A percentile compares a stretch with the other conserved stretches of the same genome.
These are phyloP conservation scores for Spiromastix sp. DNA, from an alignment of 2,329 filamentous ascomycete species.

Conservation along the genomic window DNA sequence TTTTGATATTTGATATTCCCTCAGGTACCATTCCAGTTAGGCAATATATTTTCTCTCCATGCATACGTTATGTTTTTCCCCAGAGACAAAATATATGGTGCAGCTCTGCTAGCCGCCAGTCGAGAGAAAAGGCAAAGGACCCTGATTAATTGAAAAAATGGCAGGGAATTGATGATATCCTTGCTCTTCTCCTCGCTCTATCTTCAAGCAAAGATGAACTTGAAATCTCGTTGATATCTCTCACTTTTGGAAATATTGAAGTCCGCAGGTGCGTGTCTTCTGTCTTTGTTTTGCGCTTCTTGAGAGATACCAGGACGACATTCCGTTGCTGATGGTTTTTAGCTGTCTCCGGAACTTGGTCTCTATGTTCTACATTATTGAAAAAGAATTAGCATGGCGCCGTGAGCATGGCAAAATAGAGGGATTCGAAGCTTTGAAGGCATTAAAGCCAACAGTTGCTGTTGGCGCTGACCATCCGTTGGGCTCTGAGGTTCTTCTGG, in stretches of 20 bases:
- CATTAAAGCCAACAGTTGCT: slow-evolving; percentile 71
- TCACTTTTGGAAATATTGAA: slow-evolving; percentile 91
- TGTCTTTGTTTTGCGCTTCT: slow-evolving; percentile 1
- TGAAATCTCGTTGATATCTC: slow-evolving; percentile 72
- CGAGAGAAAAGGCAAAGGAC: too few species aligned
- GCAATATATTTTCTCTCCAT: too few species aligned
- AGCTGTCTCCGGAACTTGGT: slow-evolving; percentile 84
- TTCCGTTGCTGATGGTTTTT: neutral
- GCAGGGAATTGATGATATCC: slow-evolving; percentile 78
- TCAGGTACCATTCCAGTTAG: too few species aligned
- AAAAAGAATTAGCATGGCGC: slow-evolving; percentile 81
- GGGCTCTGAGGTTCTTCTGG: slow-evolving; percentile 68
- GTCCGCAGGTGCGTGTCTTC: slow-evolving; percentile 55
- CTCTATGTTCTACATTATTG: slow-evolving; percentile 81
- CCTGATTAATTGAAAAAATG: too few species aligned
- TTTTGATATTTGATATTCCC: too few species aligned
- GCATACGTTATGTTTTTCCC: too few species aligned
- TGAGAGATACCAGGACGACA: neutral
- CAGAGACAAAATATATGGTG: too few species aligned
- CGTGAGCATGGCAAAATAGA: slow-evolving; percentile 53
- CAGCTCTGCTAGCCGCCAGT: too few species aligned
- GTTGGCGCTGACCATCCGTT: slow-evolving; percentile 79
- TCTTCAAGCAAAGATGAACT: slow-evolving; percentile 73
- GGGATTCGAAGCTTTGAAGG: slow-evolving; percentile 63
- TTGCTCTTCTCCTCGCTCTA: slow-evolving; percentile 79